Evolutionary conservation across 1,139 yeast species (phyloP).

Genomic region (Suhomyces anneliseae): DNA sequence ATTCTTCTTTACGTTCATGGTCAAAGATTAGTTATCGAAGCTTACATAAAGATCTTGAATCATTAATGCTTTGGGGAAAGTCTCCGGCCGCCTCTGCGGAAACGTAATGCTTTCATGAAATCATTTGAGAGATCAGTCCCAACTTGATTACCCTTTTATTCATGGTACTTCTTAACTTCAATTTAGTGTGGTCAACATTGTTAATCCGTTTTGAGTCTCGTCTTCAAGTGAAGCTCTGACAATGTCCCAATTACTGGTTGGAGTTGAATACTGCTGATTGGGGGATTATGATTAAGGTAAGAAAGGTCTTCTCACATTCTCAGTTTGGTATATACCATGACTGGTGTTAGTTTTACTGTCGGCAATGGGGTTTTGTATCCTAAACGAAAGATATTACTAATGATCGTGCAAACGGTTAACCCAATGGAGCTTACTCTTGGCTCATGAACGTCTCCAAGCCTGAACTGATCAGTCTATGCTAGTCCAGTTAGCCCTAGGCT

Average conservation of each 20-base stretch:
- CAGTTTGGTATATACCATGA: slow-evolving; percentile 14
- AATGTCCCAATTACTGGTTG: slow-evolving; percentile 2
- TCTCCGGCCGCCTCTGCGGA: slow-evolving; percentile 83
- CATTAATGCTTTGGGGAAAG: slow-evolving; percentile 83
- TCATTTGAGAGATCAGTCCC: slow-evolving; percentile 23
- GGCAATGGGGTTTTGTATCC: slow-evolving; percentile 62
- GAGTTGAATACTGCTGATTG: too few species aligned
- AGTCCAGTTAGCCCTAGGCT: not conserved
- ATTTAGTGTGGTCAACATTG: not conserved
- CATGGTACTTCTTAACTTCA: not conserved
- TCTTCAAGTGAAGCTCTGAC: slow-evolving; percentile 20
- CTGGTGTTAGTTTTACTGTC: slow-evolving; percentile 26
- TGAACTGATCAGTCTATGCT: slow-evolving; percentile 1
- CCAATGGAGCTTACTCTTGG: slow-evolving; percentile 92
- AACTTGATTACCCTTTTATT: not conserved
- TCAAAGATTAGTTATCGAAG: slow-evolving; percentile 87
- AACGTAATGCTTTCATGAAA: slow-evolving; percentile 50
- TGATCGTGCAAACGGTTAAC: slow-evolving; percentile 53
- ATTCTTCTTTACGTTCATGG: slow-evolving; percentile 51
- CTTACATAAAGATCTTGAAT: slow-evolving; percentile 52
- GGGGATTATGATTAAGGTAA: too few species aligned
- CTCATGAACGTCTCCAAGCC: slow-evolving; percentile 51
- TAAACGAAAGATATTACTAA: slow-evolving; percentile 84
- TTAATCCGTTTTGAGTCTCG: slow-evolving; percentile 18
- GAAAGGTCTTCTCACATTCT: slow-evolving; percentile 8